Evolutionary conservation across 768 basidiomycete species (phyloP).

Genomic region (Leccinum variicolor): DNA sequence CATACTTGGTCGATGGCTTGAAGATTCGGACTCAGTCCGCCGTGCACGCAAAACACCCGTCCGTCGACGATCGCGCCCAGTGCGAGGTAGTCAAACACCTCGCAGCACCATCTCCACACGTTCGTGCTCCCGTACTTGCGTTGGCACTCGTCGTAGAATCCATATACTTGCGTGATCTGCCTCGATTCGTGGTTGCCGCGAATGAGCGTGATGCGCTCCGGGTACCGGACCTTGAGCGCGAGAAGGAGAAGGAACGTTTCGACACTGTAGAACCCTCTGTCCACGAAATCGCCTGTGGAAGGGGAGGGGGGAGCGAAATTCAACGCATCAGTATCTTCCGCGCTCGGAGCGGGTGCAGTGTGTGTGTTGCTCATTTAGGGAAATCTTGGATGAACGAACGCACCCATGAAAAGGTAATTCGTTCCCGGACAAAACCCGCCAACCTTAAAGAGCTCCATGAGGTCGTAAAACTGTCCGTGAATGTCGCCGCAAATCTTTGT

Average conservation of each 20-base stretch:
- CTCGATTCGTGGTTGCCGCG: conserved; percentile 97
- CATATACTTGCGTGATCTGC: conserved; percentile 95
- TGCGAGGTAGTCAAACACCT: conserved; percentile 96
- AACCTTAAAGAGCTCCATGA: conserved; percentile 93
- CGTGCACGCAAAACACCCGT: conserved; percentile 95
- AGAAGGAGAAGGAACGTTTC: conserved; percentile 94
- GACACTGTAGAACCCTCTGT: conserved; percentile 95
- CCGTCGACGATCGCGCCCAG: conserved; percentile 97
- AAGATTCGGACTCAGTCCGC: conserved; percentile 88
- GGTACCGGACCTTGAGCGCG: conserved; percentile 95
- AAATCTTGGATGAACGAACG: conserved; percentile 21
- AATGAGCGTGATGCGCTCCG: conserved; percentile 95
- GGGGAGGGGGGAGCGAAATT: neutral
- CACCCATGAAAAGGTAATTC: conserved; percentile 96
- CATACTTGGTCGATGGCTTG: conserved; percentile 84
- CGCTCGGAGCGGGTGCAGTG: neutral
- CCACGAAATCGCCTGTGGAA: conserved; percentile 88
- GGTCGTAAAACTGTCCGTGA: conserved; percentile 95
- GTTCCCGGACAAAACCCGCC: conserved; percentile 92
- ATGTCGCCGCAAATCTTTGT: conserved; percentile 89
- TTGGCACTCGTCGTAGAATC: conserved; percentile 95
- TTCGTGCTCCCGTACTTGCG: conserved; percentile 91
- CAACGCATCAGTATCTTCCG: conserved; percentile 6
- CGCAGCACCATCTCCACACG: conserved; percentile 98
- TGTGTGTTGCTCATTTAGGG: neutral